Conservation (phyloP, 148 eudicot species). For the Rhododendron griersonianum region DNA sequence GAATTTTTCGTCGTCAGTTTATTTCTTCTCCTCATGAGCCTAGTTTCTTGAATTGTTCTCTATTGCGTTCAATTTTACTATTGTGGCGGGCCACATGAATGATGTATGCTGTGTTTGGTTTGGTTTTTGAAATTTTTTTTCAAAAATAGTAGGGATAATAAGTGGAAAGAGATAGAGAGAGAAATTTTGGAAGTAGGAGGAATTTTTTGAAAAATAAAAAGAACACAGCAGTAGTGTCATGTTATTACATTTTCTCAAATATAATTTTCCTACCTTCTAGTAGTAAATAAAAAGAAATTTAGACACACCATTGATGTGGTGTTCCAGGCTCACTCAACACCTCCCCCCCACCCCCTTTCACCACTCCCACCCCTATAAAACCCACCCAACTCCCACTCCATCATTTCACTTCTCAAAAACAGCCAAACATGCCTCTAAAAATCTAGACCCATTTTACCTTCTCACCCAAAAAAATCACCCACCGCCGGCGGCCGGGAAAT, state of each 20-base stretch:
- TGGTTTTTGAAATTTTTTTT: no score
- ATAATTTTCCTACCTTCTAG: not conserved
- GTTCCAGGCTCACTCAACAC: not conserved
- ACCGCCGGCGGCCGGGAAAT: conserved; percentile 35
- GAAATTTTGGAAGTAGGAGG: no score
- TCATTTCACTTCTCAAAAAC: not conserved
- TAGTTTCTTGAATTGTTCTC: not conserved
- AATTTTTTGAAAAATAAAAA: no score
- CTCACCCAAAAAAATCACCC: not conserved
- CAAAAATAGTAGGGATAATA: no score
- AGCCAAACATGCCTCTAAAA: not conserved
- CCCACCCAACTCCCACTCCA: not conserved
- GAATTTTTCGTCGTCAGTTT: not conserved
- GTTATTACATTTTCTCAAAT: not conserved
- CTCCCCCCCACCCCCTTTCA: not conserved
- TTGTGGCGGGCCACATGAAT: not conserved
- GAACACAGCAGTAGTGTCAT: no score
- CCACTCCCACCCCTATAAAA: conserved; percentile 5
- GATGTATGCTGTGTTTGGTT: no score
- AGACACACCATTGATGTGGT: not conserved
- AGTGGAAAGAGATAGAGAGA: no score
- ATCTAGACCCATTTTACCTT: not conserved
- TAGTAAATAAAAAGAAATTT: no score
- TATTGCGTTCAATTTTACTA: not conserved
- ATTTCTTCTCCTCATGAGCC: not conserved